These are phyloP conservation scores for Gymnopus androsaceus DNA, from an alignment of 1,284 basidiomycete genomes.

Conservation along the genomic window DNA sequence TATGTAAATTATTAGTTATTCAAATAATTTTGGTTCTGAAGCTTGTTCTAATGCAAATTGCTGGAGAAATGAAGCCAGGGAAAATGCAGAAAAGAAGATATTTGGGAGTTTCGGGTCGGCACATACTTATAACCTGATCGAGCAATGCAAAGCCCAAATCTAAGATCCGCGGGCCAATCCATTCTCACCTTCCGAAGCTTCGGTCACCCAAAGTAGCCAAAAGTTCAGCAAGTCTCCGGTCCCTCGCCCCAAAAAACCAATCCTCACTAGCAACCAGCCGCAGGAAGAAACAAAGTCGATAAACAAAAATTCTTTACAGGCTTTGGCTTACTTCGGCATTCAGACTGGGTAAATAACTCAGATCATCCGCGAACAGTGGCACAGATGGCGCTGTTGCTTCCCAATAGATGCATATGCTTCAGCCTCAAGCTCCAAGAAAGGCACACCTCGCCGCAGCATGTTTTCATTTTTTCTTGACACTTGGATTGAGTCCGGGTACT, in stretches of 20 bases:
- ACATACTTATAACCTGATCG: constrained; percentile 10
- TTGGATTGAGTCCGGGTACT: not conserved
- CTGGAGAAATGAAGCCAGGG: not conserved
- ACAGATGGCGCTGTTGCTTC: not conserved
- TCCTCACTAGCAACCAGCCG: not conserved
- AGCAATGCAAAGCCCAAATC: constrained; percentile 3
- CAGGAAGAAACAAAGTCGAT: not conserved
- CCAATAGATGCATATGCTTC: not conserved
- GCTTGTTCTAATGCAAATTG: constrained; percentile 4
- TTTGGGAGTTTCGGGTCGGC: constrained; percentile 13
- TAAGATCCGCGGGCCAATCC: constrained; percentile 9
- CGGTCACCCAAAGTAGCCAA: not conserved
- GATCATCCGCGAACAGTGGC: constrained; percentile 15
- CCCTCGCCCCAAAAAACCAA: not conserved
- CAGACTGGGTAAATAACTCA: constrained; percentile 1
- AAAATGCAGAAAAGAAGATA: constrained; percentile 5
- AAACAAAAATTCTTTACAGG: not conserved
- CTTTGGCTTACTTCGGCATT: not conserved
- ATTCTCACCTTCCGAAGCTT: not conserved
- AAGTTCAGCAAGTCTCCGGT: not conserved
- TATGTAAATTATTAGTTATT: constrained; percentile 9
- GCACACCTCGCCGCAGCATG: not conserved
- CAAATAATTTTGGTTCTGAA: constrained; percentile 1
- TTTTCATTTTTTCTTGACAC: not conserved
- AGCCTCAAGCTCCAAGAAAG: not conserved